Percentiles rank a stretch among this genome's conserved stretches.
These are phyloP conservation scores for Xylaria sp. DNA, from an alignment of 2,329 filamentous ascomycete genomes.

Conservation along the genomic window DNA sequence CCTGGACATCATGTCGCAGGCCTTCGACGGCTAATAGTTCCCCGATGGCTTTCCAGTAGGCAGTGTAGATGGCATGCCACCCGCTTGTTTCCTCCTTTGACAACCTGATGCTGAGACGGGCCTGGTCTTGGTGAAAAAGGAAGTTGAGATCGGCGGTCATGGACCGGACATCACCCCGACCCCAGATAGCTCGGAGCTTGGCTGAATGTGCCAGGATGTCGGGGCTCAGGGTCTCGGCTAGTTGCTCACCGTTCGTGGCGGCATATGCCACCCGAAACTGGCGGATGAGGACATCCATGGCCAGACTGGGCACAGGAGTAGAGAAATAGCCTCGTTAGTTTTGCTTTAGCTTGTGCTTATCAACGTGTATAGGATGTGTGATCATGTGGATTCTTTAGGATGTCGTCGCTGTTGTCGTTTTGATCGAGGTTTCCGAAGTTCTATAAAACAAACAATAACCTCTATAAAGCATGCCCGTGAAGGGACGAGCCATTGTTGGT, in stretches of 20 bases:
- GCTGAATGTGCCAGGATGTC: conserved; percentile 71
- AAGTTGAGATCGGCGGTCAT: conserved; percentile 77
- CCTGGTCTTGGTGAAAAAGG: conserved; percentile 71
- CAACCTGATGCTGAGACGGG: conserved; percentile 62
- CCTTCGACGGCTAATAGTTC: conserved; percentile 76
- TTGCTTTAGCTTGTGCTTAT: background rate
- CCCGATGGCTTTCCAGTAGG: conserved; percentile 84
- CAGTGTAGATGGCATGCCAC: conserved; percentile 88
- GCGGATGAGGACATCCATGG: conserved; percentile 76
- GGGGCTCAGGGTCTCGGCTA: conserved; percentile 81
- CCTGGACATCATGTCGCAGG: conserved; percentile 50
- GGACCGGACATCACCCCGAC: conserved; percentile 73
- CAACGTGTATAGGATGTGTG: background rate
- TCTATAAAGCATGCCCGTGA: background rate
- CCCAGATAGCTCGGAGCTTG: conserved; percentile 75
- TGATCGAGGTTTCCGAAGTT: conserved; percentile 7
- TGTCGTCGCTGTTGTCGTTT: conserved; percentile 14
- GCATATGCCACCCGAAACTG: conserved; percentile 77
- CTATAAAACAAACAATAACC: background rate
- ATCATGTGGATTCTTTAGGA: background rate
- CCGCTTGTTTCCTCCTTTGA: conserved; percentile 75
- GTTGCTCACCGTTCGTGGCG: conserved; percentile 72
- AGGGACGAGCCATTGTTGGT: conserved; percentile 34
- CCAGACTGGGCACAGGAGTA: conserved; percentile 5
- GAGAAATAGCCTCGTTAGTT: background rate